Percentiles rank a stretch among this genome's conserved stretches.
Evolutionary conservation across 2,329 filamentous ascomycete species (phyloP).

Genomic region (Pseudogymnoascus sp.): DNA sequence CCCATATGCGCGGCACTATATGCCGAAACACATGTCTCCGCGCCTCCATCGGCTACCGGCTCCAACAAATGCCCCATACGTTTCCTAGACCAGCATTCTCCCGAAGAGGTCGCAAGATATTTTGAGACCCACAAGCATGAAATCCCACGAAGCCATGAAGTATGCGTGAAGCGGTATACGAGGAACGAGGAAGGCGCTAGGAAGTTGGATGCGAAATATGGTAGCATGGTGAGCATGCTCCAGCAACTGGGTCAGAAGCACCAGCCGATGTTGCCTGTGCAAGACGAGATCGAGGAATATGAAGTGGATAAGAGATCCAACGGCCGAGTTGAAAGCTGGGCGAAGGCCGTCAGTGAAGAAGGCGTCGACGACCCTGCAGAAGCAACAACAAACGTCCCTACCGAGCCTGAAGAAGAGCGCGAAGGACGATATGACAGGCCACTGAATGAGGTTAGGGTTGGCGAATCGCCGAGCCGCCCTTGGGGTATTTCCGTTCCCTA

Average conservation of each 20-base stretch:
- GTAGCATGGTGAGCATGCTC: conserved; percentile 84
- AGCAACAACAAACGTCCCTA: conserved; percentile 27
- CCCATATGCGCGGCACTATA: conserved; percentile 58
- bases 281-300: conserved; percentile 34
- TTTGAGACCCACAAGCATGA: conserved; percentile 95
- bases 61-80: conserved; percentile 80
- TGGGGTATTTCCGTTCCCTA: conserved; percentile 84
- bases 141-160: conserved; percentile 83
- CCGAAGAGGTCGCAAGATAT: conserved; percentile 87
- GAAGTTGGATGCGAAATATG: conserved; percentile 85
- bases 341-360: conserved; percentile 61
- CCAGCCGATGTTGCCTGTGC: conserved; percentile 69
- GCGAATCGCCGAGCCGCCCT: conserved; percentile 84
- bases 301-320: conserved; percentile 46
- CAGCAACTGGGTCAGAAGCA: conserved; percentile 81
- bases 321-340: conserved; percentile 78
- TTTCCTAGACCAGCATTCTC: conserved; percentile 83
- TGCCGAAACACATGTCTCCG: conserved; percentile 42
- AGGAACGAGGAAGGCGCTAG: conserved; percentile 76
- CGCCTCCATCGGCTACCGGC: conserved; percentile 39
- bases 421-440: conserved; percentile 73
- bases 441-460: conserved; percentile 81
- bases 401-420: conserved; percentile 46
- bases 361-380: conserved; percentile 33
- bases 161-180: conserved; percentile 85